Base-by-base conservation (phyloP, 2,329 filamentous ascomycete species). In the Aspergillus vadensis region DNA sequence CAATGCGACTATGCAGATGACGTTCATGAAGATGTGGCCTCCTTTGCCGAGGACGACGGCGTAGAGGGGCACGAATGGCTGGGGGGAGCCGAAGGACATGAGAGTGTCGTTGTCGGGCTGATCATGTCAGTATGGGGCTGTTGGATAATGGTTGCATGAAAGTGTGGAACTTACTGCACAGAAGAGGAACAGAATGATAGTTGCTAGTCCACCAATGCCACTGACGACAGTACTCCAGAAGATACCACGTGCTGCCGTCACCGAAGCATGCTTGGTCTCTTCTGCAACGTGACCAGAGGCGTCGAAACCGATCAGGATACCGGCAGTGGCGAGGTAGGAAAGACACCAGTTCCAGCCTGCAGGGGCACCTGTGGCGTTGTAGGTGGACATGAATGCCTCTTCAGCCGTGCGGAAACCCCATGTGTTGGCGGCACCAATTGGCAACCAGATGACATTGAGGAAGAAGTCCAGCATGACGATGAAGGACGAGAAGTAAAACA, bases 291-390 rank as follows among this genome's bases (percentile, higher is more conserved):
- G 85, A 2, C 85, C 85, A 0, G 82, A 84, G 0, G 85, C 85
- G 70, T 87, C 85, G 57, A 86, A 87, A 1, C 85, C 85, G 55
- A 87, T 86, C 58, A 87, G 67, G 43, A 87, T 82, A 43, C 85
- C 85, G 7, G 85, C 85, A 1, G 85, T 87, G 1, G 85, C 84
- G 25, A 85, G 80, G 69, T 85, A 87, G 4, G 83, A 85, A 3
- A 87, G 77, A 72, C 85, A 86, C 85, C 85, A 87, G 67, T 87
- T 87, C 85, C 85, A 87, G 2, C 80, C 84, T 1, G 80, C 76
- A 0, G 85, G 83, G 1, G 82, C 82, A 10, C 82, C 82, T 10
- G 82, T 84, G 1, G 81, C 82, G 59, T 87, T 87, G 68, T 86
- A 86, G 0, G 84, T 86, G 12, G 83, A 80, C 75, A 86, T 83